Conservation (phyloP, 2,329 filamentous ascomycete species). For the Sarocladium strictum region DNA sequence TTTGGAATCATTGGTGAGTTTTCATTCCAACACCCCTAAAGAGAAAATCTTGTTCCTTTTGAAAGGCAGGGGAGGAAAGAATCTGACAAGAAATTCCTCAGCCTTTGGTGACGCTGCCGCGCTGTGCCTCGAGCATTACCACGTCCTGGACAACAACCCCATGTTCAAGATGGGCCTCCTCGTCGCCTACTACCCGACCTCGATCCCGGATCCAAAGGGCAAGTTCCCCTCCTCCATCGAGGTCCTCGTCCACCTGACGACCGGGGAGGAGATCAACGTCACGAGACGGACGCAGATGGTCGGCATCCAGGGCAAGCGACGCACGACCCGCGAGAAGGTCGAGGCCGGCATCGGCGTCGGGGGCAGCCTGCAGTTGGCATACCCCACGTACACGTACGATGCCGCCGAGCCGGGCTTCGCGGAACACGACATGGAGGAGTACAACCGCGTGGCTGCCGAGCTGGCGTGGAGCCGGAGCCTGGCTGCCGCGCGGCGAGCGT, state of each 20-base stretch:
- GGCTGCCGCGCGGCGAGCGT: constrained; percentile 51
- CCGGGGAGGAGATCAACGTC: constrained; percentile 32
- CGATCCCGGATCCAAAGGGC: constrained; percentile 35
- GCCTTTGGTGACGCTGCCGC: constrained; percentile 39
- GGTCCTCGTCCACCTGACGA: constrained; percentile 34
- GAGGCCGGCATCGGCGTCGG: constrained; percentile 31
- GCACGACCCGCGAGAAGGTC: constrained; percentile 26
- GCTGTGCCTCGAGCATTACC: constrained; percentile 37
- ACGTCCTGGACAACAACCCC: constrained; percentile 37
- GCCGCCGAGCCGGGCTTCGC: constrained; percentile 62
- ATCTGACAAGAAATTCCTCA: constrained; percentile 11
- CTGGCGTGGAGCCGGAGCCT: constrained; percentile 65
- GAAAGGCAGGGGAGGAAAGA: too few relatives aligned
- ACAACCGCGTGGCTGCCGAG: constrained; percentile 56
- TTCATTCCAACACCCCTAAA: too few relatives aligned
- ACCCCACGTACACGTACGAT: constrained; percentile 34
- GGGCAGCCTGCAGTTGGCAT: constrained; percentile 27
- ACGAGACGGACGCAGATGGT: constrained; percentile 36
- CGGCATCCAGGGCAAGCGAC: constrained; percentile 38
- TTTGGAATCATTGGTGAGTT: constrained; percentile 36
- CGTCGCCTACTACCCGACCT: constrained; percentile 39
- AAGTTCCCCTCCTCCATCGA: constrained; percentile 33
- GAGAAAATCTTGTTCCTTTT: too few relatives aligned
- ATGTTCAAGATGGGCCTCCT: constrained; percentile 36
- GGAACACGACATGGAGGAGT: constrained; percentile 63